Conservation (phyloP, 2,329 filamentous ascomycete genomes). For the Fusarium gaditjirri region DNA sequence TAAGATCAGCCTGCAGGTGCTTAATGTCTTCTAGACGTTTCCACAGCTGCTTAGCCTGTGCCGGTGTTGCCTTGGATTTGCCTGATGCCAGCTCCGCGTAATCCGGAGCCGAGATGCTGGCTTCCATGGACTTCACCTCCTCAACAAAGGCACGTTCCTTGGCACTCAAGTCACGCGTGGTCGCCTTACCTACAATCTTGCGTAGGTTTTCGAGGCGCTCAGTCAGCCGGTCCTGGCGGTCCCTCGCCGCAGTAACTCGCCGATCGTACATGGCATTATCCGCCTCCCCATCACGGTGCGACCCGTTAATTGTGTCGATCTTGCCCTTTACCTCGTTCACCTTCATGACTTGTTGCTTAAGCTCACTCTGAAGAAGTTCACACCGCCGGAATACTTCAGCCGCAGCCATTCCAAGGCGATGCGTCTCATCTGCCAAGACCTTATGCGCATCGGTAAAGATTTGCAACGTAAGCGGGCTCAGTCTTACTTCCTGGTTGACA, state of each 20-base stretch:
- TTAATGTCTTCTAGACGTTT: conserved; percentile 68
- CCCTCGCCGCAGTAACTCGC: conserved; percentile 64
- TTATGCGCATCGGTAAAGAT: conserved; percentile 79
- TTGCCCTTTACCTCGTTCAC: conserved; percentile 72
- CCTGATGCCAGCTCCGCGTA: conserved; percentile 45
- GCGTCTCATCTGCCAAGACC: conserved; percentile 75
- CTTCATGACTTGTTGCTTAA: conserved; percentile 73
- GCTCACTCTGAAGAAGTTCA: conserved; percentile 73
- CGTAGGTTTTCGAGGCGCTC: conserved; percentile 69
- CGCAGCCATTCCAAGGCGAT: conserved; percentile 74
- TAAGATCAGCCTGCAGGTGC: conserved; percentile 63
- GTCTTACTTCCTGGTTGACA: conserved; percentile 73
- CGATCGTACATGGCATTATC: conserved; percentile 68
- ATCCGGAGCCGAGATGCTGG: conserved; percentile 55
- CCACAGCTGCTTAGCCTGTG: conserved; percentile 59
- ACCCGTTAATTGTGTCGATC: conserved; percentile 70
- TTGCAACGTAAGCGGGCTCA: conserved; percentile 76
- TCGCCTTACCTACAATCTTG: conserved; percentile 55
- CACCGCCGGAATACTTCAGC: conserved; percentile 79
- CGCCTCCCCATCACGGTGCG: conserved; percentile 59
- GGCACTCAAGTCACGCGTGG: conserved; percentile 55
- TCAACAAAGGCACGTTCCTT: conserved; percentile 60
- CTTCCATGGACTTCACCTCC: conserved; percentile 65
- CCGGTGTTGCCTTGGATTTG: conserved; percentile 45
- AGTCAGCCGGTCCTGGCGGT: conserved; percentile 66